Conservation (phyloP, 192 early-diverging fungal genomes). For the Coemansia sp. region DNA sequence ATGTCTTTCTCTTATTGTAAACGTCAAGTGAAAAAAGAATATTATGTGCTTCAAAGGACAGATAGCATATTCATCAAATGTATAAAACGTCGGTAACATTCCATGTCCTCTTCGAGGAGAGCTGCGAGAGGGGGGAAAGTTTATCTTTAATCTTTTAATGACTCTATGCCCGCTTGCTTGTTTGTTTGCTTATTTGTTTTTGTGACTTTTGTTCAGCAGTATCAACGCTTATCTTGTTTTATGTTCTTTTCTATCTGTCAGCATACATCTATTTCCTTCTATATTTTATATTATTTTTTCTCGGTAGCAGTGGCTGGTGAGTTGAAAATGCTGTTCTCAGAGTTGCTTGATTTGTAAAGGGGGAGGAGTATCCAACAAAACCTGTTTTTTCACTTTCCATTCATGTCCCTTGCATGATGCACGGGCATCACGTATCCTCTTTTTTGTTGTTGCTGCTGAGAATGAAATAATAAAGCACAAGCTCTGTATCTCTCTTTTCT, state of each 20-base stretch:
- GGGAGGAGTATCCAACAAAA: neutral
- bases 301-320: neutral
- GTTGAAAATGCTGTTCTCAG: neutral
- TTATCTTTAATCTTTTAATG: no score
- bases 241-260: no score
- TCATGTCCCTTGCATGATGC: neutral
- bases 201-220: no score
- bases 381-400: neutral
- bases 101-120: no score
- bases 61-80: neutral
- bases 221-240: no score
- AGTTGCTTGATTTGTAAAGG: neutral
- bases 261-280: neutral
- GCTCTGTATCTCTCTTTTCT: no score
- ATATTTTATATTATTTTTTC: neutral
- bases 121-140: no score
- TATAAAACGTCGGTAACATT: neutral
- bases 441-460: neutral
- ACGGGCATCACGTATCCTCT: no score
- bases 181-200: no score
- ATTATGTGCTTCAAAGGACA: neutral
- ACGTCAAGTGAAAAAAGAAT: neutral
- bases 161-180: no score
- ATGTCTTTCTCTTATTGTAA: slow-evolving; percentile 3
- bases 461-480: neutral